phyloP scores from a whole-genome alignment of 768 basidiomycete species.

The Boletus fagicola region DNA sequence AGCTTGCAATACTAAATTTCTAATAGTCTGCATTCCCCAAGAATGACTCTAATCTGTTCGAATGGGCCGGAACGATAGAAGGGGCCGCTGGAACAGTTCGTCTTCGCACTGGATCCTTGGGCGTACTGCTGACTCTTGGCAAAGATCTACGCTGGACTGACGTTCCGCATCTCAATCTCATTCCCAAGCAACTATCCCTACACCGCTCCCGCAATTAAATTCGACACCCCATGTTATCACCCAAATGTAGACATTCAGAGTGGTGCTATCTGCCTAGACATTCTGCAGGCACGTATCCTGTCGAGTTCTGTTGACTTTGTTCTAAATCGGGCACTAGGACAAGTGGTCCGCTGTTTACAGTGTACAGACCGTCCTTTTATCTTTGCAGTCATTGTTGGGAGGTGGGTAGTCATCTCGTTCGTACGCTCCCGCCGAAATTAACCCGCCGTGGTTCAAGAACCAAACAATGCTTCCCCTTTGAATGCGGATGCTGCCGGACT shows the following conservation, averaged over 20 bases:
- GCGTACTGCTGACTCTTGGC: slow-evolving; percentile 3
- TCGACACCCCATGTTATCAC: slow-evolving; percentile 87
- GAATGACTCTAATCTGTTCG: slow-evolving; percentile 81
- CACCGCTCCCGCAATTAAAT: slow-evolving; percentile 79
- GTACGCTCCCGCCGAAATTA: neutral
- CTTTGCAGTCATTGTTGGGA: slow-evolving; percentile 83
- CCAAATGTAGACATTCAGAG: slow-evolving; percentile 82
- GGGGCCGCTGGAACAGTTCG: slow-evolving; percentile 67
- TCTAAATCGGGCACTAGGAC: slow-evolving; percentile 47
- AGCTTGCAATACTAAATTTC: neutral
- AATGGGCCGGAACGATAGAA: slow-evolving; percentile 88
- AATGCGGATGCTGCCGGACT: slow-evolving; percentile 83
- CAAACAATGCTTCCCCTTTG: slow-evolving; percentile 89
- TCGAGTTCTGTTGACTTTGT: neutral
- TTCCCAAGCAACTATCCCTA: slow-evolving; percentile 91
- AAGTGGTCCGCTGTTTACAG: slow-evolving; percentile 95
- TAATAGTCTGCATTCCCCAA: slow-evolving; percentile 85
- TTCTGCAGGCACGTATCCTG: slow-evolving; percentile 62
- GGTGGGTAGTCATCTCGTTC: slow-evolving; percentile 46
- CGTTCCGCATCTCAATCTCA: slow-evolving; percentile 78
- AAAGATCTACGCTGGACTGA: slow-evolving; percentile 75
- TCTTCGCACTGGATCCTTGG: neutral
- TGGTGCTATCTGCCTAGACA: slow-evolving; percentile 83
- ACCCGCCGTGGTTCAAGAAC: slow-evolving; percentile 49
- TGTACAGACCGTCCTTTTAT: slow-evolving; percentile 85